A percentile compares a stretch with the other conserved stretches of the same genome.
Conservation (phyloP, 176 grass and related monocot species). For the Oryza meyeriana region DNA sequence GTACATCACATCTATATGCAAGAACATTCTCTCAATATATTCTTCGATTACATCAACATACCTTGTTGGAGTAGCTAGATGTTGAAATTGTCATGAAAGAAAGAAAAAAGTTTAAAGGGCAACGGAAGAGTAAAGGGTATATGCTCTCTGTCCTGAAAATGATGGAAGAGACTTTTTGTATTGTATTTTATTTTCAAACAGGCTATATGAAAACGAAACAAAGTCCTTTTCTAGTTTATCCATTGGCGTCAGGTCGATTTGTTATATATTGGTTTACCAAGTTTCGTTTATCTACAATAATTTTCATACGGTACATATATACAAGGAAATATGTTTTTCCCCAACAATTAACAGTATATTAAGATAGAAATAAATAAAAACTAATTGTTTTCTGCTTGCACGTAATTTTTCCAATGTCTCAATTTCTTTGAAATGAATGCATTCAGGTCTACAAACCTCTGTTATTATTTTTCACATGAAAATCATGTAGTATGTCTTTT, state of each 20-base stretch:
- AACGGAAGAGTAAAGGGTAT: conserved; percentile 2
- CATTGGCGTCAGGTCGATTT: neutral
- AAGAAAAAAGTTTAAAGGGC: conserved; percentile 17
- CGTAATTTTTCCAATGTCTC: neutral
- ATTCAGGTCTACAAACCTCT: neutral
- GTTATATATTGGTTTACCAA: neutral
- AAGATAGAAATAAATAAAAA: neutral
- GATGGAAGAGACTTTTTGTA: neutral
- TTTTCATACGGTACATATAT: neutral
- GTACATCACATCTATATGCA: neutral
- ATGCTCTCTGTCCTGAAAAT: conserved; percentile 33
- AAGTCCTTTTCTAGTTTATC: neutral
- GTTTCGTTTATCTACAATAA: neutral
- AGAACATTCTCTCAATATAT: conserved; percentile 26
- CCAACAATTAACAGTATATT: neutral
- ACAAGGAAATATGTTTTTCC: too few relatives aligned
- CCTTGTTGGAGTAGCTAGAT: conserved; percentile 3
- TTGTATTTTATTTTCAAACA: neutral
- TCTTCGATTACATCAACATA: neutral
- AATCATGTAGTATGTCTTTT: too few relatives aligned
- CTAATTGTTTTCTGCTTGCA: neutral
- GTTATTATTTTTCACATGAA: neutral
- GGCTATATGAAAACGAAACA: neutral
- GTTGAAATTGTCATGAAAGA: conserved; percentile 35
- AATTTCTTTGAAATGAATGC: neutral